Base-by-base conservation (phyloP, 305 asterid genomes). In the Ajuga reptans region DNA sequence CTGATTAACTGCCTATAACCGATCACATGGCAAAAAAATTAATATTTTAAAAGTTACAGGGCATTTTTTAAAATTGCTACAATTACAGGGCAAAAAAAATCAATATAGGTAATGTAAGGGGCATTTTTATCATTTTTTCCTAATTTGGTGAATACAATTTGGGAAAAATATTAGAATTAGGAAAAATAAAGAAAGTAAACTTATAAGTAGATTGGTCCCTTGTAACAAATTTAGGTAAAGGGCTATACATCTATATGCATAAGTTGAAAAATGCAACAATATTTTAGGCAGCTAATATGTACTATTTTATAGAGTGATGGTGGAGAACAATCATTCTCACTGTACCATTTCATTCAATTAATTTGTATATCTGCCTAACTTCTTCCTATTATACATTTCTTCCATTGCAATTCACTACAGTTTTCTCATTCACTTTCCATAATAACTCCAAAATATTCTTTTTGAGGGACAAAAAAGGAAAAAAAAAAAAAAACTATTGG, bases 141-240 rank as follows among this genome's bases (percentile, higher is more conserved):
- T 54, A 17, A 15, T 66, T 58, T 69, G 33, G 21, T 63, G 72
- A 55, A 69, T 64, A 46, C 18, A 18, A 69, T 54, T 10, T 27
- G 17, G 69, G 66, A 41, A 8, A 45, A 68, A 33, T 15, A 29
- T 42, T n/a, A 51, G 46, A 58, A n/a, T n/a, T n/a, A 43, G 56
- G 62, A 6, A 65, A 64, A 60, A 69, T 9, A 65, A 43, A 76
- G 56, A 73, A 73, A 21, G 27, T 21, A 21, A 21, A 21, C 27
- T 21, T 21, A 65, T 62, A 9, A 43, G 31, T 77, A 81, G 80
- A 10, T 78, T 78, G 85, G 85, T 78, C 85, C 85, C 80, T 68
- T 59, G 68, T 59, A 68, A 74, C 79, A 78, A 78, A 68, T 56
- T 65, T 59, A 72, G 78, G 78, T 7, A 81, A 77, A 51, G 66